Conservation (phyloP, 2,329 filamentous ascomycete species). For the Cercospora citrullina region DNA sequence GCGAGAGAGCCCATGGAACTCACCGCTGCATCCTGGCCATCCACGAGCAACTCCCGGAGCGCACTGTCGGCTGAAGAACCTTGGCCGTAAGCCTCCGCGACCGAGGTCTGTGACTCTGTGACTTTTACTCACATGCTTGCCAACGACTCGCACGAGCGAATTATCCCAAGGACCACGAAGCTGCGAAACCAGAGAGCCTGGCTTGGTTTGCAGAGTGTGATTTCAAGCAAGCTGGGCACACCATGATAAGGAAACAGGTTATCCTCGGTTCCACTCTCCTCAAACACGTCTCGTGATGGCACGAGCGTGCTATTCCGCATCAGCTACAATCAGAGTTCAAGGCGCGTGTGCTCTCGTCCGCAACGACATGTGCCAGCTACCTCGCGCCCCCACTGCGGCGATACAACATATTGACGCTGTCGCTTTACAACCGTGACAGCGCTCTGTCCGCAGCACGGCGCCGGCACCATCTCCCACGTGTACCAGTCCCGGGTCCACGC, state of each 20-base stretch:
- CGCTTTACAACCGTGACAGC: not conserved
- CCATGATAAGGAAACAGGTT: slow-evolving; percentile 1
- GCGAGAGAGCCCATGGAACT: not conserved
- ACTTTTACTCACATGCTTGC: not conserved
- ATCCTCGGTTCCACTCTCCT: not conserved
- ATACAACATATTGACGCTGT: not conserved
- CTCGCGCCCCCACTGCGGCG: not conserved
- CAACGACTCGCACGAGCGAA: not conserved
- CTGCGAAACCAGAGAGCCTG: not conserved
- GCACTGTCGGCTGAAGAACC: not conserved
- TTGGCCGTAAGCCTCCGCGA: not conserved
- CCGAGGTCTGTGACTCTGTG: not conserved
- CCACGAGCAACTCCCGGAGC: not conserved
- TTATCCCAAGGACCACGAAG: not conserved
- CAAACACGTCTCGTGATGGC: not conserved
- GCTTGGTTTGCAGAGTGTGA: not conserved
- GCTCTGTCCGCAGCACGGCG: not conserved
- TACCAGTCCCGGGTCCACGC: not conserved
- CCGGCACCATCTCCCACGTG: not conserved
- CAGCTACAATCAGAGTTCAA: not conserved
- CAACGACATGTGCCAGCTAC: not conserved
- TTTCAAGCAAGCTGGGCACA: not conserved
- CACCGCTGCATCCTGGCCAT: not conserved
- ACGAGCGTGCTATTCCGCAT: not conserved
- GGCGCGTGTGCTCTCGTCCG: not conserved